phyloP scores from a whole-genome alignment of 352 stramenopile genomes.

The Phytophthora crassamura region DNA sequence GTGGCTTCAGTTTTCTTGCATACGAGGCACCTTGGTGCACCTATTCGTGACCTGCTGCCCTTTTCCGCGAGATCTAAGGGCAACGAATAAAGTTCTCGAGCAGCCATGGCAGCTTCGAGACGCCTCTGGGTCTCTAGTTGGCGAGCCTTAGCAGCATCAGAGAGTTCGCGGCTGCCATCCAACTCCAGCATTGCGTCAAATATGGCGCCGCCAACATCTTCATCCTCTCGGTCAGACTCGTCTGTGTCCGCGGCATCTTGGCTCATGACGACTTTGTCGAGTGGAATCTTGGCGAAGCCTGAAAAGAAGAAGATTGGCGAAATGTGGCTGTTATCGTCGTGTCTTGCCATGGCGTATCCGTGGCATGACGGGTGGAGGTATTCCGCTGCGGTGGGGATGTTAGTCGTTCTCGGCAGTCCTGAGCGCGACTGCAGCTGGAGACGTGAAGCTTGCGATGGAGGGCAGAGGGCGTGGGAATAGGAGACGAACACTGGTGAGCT shows the following conservation, averaged over 20 bases:
- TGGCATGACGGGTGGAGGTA: constrained; percentile 64
- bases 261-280: constrained; percentile 55
- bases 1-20: constrained; percentile 40
- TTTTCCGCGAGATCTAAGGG: constrained; percentile 3
- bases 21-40: constrained; percentile 32
- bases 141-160: constrained; percentile 21
- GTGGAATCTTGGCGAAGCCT: constrained; percentile 62
- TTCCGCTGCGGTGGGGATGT: constrained; percentile 31
- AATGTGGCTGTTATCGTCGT: constrained; percentile 47
- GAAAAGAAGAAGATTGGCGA: constrained; percentile 77
- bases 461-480: constrained; percentile 58
- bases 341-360: constrained; percentile 54
- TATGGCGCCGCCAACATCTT: constrained; percentile 9
- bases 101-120: constrained; percentile 42
- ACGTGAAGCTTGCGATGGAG: constrained; percentile 37
- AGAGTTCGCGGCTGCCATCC: constrained; percentile 15
- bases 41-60: not conserved
- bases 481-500: constrained; percentile 61
- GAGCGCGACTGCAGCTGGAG: constrained; percentile 20
- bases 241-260: constrained; percentile 37
- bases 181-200: constrained; percentile 13
- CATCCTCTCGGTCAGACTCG: constrained; percentile 38
- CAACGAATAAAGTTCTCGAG: constrained; percentile 28
- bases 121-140: constrained; percentile 36
- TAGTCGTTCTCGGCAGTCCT: constrained; percentile 21